Percentiles rank a stretch among this genome's conserved stretches.
Evolutionary conservation across 495 filamentous ascomycete genomes (phyloP).

Genomic region (Trichoderma parareesei): DNA sequence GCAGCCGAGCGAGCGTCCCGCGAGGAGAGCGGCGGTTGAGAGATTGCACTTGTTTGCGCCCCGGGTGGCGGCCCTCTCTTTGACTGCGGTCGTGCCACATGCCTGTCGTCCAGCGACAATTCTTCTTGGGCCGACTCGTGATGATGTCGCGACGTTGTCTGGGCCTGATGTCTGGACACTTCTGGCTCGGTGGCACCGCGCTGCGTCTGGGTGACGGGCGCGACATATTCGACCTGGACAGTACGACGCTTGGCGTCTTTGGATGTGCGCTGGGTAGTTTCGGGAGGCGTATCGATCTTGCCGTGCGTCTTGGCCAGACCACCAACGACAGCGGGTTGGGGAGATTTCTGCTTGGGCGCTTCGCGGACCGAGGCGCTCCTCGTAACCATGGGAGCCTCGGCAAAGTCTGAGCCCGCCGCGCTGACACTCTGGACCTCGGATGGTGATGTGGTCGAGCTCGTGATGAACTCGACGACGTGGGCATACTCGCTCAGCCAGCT

Average conservation of each 20-base stretch:
- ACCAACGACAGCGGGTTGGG: slow-evolving; percentile 48
- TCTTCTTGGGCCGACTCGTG: slow-evolving; percentile 20
- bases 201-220: slow-evolving; percentile 74
- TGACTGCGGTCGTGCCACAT: slow-evolving; percentile 15
- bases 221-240: slow-evolving; percentile 97
- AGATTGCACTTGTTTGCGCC: slow-evolving; percentile 17
- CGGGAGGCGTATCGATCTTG: slow-evolving; percentile 61
- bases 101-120: slow-evolving; percentile 38
- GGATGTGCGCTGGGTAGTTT: slow-evolving; percentile 32
- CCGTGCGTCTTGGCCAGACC: slow-evolving; percentile 69
- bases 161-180: slow-evolving; percentile 27
- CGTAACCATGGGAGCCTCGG: slow-evolving; percentile 57
- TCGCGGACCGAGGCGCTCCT: slow-evolving; percentile 91
- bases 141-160: slow-evolving; percentile 28
- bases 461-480: slow-evolving; percentile 91
- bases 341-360: slow-evolving; percentile 60
- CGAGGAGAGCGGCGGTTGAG: slow-evolving; percentile 36
- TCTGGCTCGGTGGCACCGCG: slow-evolving; percentile 32
- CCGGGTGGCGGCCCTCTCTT: background rate
- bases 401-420: slow-evolving; percentile 52
- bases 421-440: slow-evolving; percentile 80
- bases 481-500: slow-evolving; percentile 97
- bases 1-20: slow-evolving; percentile 40
- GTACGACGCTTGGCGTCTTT: slow-evolving; percentile 88
- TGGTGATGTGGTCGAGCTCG: slow-evolving; percentile 83